Conservation (phyloP, 371 early-diverging fungal species). For the Syncephalastrum sp. region DNA sequence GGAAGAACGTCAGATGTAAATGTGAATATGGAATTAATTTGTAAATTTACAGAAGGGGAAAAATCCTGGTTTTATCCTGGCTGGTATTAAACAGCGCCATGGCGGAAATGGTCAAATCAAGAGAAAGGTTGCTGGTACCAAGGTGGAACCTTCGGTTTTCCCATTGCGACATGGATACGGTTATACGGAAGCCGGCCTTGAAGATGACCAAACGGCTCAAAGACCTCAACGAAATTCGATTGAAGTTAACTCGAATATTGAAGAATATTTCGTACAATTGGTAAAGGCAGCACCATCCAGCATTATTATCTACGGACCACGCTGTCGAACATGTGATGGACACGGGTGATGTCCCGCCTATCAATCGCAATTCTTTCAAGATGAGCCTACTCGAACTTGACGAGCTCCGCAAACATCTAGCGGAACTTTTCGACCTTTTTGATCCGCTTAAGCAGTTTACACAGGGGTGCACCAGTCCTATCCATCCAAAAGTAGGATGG, state of each 20-base stretch:
- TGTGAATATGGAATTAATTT: neutral
- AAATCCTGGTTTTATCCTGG: neutral
- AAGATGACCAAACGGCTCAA: neutral
- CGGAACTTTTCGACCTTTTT: no score
- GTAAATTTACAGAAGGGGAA: slow-evolving; percentile 4
- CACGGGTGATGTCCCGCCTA: no score
- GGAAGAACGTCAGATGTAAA: neutral
- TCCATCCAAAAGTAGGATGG: no score
- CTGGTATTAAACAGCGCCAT: neutral
- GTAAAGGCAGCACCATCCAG: slow-evolving; percentile 1
- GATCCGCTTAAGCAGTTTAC: no score
- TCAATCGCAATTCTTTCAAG: no score
- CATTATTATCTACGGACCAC: no score
- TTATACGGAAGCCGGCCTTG: slow-evolving; percentile 2
- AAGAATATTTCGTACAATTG: slow-evolving; percentile 7
- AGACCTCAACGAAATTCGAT: neutral
- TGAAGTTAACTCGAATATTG: neutral
- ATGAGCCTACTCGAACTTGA: no score
- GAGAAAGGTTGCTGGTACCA: slow-evolving; percentile 1
- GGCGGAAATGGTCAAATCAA: neutral
- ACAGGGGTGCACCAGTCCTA: no score
- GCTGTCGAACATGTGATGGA: no score
- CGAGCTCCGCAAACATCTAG: no score
- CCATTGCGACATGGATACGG: neutral
- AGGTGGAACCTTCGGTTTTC: slow-evolving; percentile 9